Base-by-base conservation (phyloP, 148 eudicot genomes). In the Rheum nobile region DNA sequence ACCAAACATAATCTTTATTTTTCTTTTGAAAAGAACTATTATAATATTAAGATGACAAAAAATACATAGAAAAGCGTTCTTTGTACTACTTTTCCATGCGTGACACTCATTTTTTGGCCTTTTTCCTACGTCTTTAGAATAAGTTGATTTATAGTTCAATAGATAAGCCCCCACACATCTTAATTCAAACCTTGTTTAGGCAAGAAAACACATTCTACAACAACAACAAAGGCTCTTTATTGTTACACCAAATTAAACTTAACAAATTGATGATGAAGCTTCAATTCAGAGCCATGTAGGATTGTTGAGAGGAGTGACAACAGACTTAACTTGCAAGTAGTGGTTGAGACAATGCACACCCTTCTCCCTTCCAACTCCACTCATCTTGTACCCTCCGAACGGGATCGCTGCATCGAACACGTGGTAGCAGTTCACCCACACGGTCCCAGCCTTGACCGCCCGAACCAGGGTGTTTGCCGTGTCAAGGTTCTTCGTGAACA, bases 341-440 rank as follows among this genome's bases (percentile, higher is more conserved):
- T 91, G 91, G 67, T 83, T 71, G 11, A 94, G 96, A 76, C 98
- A 89, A 82, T 94, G 85, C 32, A 88, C 77, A 44, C 98, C 86
- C 81, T 94, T 94, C 73, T 94, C 98, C 79, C 98, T 83, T 8
- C 98, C 98, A 16, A 85, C 80, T 19, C 98, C 98, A 35, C 98
- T 93, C 98, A 90, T 89, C 77, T 91, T 93, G 83, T 89, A 93
- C 32, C 98, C 98, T 2, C 98, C 98, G 52, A 93, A 91, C 0
- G 98, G 98, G 57, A 93, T 91, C 8, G 92, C 92, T 34, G 98
- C 98, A 72, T 93, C 98, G n/a, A 91, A 93, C 2, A 91, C 90
- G 61, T 93, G 88, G 13, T 81, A 93, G 83, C 98, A 93, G 71
- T 93, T 93, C 14, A 93, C 83, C 98, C 98, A 93, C 12, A 93